Evolutionary conservation across 176 grass and related monocot genomes (phyloP).

Genomic region (Saccharum officinarum): DNA sequence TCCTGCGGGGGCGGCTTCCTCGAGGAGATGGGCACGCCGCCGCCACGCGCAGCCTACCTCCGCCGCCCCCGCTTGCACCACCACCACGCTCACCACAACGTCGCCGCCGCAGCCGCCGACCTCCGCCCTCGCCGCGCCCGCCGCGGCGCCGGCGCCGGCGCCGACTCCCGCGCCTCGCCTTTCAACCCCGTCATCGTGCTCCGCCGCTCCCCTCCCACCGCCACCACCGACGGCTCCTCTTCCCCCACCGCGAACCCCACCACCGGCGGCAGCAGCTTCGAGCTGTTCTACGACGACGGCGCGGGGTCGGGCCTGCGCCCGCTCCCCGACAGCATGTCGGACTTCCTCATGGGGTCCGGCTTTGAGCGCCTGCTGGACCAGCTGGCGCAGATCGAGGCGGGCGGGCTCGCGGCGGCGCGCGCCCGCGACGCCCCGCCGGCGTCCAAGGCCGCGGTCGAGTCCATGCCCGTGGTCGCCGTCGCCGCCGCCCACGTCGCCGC

Average conservation of each 20-base stretch:
- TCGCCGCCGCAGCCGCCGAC: constrained; percentile 9
- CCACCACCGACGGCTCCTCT: background rate
- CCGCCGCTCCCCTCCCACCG: constrained; percentile 42
- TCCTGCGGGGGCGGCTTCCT: constrained; percentile 88
- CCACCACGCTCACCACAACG: constrained; percentile 9
- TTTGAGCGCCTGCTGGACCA: constrained; percentile 89
- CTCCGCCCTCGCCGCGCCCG: constrained; percentile 50
- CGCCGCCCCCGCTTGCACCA: constrained; percentile 47
- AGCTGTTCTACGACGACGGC: constrained; percentile 97
- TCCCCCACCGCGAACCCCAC: background rate
- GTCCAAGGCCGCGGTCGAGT: constrained; percentile 86
- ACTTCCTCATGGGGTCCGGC: constrained; percentile 96
- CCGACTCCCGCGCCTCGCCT: constrained; percentile 51
- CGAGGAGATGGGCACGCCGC: constrained; percentile 72
- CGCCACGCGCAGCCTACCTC: constrained; percentile 20
- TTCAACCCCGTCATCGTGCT: constrained; percentile 97
- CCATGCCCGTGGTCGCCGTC: constrained; percentile 76
- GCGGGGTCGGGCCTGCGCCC: constrained; percentile 80
- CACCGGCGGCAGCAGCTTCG: constrained; percentile 53
- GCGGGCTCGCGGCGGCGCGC: constrained; percentile 46
- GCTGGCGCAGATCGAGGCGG: constrained; percentile 84
- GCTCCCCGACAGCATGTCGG: constrained; percentile 83
- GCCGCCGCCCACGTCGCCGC: constrained; percentile 38
- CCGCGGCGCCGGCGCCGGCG: background rate
- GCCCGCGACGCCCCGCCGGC: constrained; percentile 55